A percentile compares a stretch with the other conserved stretches of the same genome.
These are phyloP conservation scores for Aspergillus sp. DNA, from an alignment of 2,329 filamentous ascomycete species.

Conservation along the genomic window DNA sequence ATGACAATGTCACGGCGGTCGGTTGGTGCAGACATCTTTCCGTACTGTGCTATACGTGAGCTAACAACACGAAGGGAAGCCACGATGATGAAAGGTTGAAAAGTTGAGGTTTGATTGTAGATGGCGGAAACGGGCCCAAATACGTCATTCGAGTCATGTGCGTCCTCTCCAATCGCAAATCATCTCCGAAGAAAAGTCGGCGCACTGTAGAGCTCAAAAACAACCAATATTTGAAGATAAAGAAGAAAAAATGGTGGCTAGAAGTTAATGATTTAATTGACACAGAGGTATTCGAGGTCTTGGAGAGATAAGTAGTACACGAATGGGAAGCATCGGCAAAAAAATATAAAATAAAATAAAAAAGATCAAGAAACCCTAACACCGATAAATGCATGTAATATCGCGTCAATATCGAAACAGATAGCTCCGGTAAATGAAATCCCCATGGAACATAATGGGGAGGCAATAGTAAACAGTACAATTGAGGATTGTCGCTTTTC, in stretches of 20 bases:
- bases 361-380: constrained; percentile 21
- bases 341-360: not conserved
- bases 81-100: constrained; percentile 19
- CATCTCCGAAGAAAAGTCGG: not conserved
- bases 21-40: constrained; percentile 30
- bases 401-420: constrained; percentile 8
- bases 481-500: constrained; percentile 11
- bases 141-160: constrained; percentile 38
- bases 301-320: not conserved
- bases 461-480: constrained; percentile 4
- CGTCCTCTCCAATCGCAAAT: constrained; percentile 1
- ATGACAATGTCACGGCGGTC: constrained; percentile 42
- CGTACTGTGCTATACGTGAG: constrained; percentile 17
- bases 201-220: not conserved
- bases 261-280: not conserved
- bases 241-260: not conserved
- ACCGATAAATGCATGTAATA: constrained; percentile 30
- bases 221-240: not conserved
- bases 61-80: constrained; percentile 21
- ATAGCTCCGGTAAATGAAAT: constrained; percentile 14
- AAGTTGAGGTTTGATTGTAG: not conserved
- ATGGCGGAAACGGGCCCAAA: constrained; percentile 4
- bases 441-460: constrained; percentile 4
- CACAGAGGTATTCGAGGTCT: not conserved
- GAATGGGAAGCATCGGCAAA: not conserved